A percentile compares a stretch with the other conserved stretches of the same genome.
These are phyloP conservation scores for Fusarium cyanostomum DNA, from an alignment of 2,329 filamentous ascomycete species.

Conservation along the genomic window DNA sequence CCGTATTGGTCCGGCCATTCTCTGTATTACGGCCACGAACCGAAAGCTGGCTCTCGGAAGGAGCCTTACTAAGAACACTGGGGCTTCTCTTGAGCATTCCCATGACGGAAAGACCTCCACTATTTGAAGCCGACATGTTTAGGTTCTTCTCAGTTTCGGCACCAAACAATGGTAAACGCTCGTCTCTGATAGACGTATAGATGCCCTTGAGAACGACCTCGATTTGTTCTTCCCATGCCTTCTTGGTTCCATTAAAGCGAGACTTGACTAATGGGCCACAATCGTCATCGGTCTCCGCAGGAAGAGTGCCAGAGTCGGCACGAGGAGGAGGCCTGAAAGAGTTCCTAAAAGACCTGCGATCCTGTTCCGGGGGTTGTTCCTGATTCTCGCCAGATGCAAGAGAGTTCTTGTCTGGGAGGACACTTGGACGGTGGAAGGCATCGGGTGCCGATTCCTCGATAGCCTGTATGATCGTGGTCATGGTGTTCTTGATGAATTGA, in stretches of 20 bases:
- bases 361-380: constrained; percentile 49
- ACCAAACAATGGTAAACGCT: constrained; percentile 87
- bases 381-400: constrained; percentile 48
- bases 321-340: constrained; percentile 63
- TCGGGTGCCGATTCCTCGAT: constrained; percentile 77
- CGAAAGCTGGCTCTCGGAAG: constrained; percentile 80
- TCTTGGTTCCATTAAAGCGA: constrained; percentile 77
- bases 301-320: constrained; percentile 52
- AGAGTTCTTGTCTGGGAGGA: constrained; percentile 58
- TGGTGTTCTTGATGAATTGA: constrained; percentile 96
- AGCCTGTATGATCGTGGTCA: constrained; percentile 85
- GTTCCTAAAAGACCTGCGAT: constrained; percentile 53
- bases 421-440: constrained; percentile 68
- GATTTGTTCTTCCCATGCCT: constrained; percentile 87
- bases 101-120: constrained; percentile 76
- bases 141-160: constrained; percentile 61
- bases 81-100: constrained; percentile 84
- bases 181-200: constrained; percentile 87
- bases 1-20: constrained; percentile 59
- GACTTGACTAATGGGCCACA: constrained; percentile 81
- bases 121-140: constrained; percentile 56
- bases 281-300: constrained; percentile 53
- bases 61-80: constrained; percentile 91
- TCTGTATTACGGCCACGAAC: constrained; percentile 77
- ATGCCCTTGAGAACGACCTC: constrained; percentile 93